Base-by-base conservation (phyloP, 1,139 yeast species). In the Scheffersomyces titani region DNA sequence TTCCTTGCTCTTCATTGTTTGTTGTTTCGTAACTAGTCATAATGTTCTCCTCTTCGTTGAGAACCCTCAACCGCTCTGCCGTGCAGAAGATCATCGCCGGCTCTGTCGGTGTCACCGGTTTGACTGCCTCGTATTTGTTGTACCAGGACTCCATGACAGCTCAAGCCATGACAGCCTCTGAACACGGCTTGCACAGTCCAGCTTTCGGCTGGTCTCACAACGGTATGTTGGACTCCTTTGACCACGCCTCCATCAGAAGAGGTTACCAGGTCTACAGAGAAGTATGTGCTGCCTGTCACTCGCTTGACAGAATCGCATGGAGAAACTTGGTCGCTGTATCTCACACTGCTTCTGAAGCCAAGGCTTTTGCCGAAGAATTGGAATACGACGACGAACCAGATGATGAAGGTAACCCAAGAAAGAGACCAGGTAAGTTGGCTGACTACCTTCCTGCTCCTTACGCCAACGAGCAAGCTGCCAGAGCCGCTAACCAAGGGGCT, bases 401-500 rank as follows among this genome's bases (percentile, higher is more conserved):
- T 85, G 99, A 94, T 77, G 97, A 93, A 83, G 99, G 99, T 75
- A 90, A 91, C 76, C 97, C 98, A 77, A 91, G 91, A 82, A 92
- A 90, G 89, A 92, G 99, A 84, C 90, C 96, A 60, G 99, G 99
- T 81, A 96, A 94, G 82, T 86, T 94, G 73, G 93, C 98, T 63
- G 99, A 94, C 79, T 87, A 90, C 80, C 82, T 96, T 69, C 98
- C 97, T 67, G 90, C 90, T 64, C 99, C 99, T 60, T 94, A 94
- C 77, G 92, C 90, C 67, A 94, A 94, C 75, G 99, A 94, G 77
- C 96, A 96, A 82, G 98, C 98, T 64, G 99, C 99, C 55, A 92
- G 99, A 84, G 98, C 99, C 65, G 98, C 97, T 64, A 94, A 94
- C 85, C 98, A 92, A 81, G 99, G 99, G 78, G 98, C 99, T 61